Evolutionary conservation across 2,329 filamentous ascomycete species (phyloP).

Genomic region (Aspergillus hiratsukae): DNA sequence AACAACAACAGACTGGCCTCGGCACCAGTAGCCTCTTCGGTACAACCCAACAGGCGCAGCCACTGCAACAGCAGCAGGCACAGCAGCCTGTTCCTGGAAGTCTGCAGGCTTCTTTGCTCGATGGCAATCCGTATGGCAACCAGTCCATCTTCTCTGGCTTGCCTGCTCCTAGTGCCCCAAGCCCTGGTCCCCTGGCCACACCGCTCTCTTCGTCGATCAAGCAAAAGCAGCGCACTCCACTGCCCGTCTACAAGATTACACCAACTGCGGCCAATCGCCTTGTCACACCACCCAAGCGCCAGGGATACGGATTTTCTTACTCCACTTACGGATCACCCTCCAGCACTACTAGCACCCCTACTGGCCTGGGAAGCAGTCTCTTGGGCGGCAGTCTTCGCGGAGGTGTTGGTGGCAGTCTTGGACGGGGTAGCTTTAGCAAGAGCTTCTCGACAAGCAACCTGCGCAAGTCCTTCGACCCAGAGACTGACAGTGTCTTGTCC

Average conservation of each 20-base stretch:
- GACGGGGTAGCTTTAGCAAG: constrained; percentile 67
- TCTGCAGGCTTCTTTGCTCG: constrained; percentile 74
- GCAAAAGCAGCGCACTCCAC: constrained; percentile 70
- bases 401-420: constrained; percentile 52
- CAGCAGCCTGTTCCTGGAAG: constrained; percentile 40
- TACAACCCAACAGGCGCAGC: constrained; percentile 49
- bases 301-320: constrained; percentile 86
- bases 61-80: constrained; percentile 46
- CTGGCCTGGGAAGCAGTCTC: constrained; percentile 62
- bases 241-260: constrained; percentile 84
- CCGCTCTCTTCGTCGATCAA: constrained; percentile 74
- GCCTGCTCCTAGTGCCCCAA: constrained; percentile 55
- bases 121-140: constrained; percentile 85
- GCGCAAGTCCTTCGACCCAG: constrained; percentile 72
- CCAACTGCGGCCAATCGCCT: constrained; percentile 74
- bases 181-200: constrained; percentile 86
- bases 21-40: constrained; percentile 50
- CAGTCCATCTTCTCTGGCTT: constrained; percentile 79
- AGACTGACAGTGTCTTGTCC: constrained; percentile 74
- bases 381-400: constrained; percentile 40
- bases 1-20: constrained; percentile 30
- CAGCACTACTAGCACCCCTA: constrained; percentile 64
- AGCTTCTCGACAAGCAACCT: constrained; percentile 86
- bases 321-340: constrained; percentile 84
- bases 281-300: constrained; percentile 74